Base-by-base conservation (phyloP, 1,284 basidiomycete species). In the Leccinum huronense region DNA sequence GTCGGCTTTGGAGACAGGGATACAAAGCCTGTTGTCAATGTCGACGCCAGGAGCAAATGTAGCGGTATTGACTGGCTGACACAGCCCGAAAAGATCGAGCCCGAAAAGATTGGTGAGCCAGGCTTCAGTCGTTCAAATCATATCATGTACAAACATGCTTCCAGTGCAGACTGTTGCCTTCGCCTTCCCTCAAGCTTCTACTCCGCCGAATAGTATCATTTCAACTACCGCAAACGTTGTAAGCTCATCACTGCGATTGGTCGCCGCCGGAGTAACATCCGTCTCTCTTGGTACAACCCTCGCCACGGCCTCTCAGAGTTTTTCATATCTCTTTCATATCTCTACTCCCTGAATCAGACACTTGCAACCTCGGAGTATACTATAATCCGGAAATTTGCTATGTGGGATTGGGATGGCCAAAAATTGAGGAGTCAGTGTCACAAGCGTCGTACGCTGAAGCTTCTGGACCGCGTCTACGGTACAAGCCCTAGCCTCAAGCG, bases 51-150 rank as follows among this genome's bases (percentile, higher is more conserved):
- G 71, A 84, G 89, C 0, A 80, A 90, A 34, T 70, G 80, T 5
- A 73, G 81, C 30, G 84, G 83, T 1, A 81, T 97, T 6, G 86
- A 88, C 66, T 97, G 93, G 93, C 85, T 89, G 2, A 83, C 84
- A 16, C 83, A 89, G 48, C 95, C 94, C 38, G 94, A 96, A 70
- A 93, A 95, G 66, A 81, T 92, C 58, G 84, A 89, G 48, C 95
- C 94, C 38, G 94, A 96, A 70, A 93, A 95, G 66, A 81, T 92
- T 57, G 84, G 91, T 90, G 67, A 70, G 81, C 16, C 80, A 83
- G 10, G 83, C 85, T 1, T 83, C 88, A 0, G 83, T 88, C 8
- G 67, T 97, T 16, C 91, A 95, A 71, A 84, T 96, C n/a, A 86
- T 87, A 30, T 92, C 94, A 0, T 86, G 91, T 0, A 82, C 93